Evolutionary conservation across 495 filamentous ascomycete genomes (phyloP).

Genomic region (Glarea lozoyensis): DNA sequence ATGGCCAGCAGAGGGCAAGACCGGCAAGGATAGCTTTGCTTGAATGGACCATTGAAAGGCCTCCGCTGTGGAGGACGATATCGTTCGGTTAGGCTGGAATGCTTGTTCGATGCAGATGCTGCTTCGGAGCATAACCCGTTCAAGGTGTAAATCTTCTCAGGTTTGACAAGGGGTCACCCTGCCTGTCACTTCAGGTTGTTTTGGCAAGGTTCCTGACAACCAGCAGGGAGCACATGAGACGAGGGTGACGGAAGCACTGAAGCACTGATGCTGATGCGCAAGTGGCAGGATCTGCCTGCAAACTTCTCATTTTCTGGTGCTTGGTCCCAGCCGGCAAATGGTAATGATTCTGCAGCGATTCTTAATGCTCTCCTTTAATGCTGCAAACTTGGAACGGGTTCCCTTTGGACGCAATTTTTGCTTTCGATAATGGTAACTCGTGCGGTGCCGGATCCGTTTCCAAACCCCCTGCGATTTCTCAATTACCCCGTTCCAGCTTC

Average conservation of each 20-base stretch:
- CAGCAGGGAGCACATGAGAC: constrained; percentile 20
- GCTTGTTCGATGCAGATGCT: constrained; percentile 19
- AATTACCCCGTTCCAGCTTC: not conserved
- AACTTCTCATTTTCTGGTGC: constrained; percentile 8
- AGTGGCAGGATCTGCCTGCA: constrained; percentile 14
- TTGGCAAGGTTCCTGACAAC: constrained; percentile 18
- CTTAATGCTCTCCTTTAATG: constrained; percentile 7
- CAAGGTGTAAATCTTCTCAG: constrained; percentile 13
- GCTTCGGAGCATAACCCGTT: constrained; percentile 20
- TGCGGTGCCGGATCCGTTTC: constrained; percentile 1
- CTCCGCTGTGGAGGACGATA: constrained; percentile 19
- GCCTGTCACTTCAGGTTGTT: constrained; percentile 20
- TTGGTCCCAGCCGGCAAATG: constrained; percentile 15
- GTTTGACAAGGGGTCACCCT: constrained; percentile 12
- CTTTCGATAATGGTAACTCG: too few species aligned
- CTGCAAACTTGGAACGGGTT: constrained; percentile 8
- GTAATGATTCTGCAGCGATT: constrained; percentile 1
- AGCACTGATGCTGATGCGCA: constrained; percentile 6
- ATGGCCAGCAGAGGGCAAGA: too few species aligned
- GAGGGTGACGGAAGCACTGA: constrained; percentile 19
- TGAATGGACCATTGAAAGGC: constrained; percentile 18
- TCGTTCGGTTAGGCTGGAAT: constrained; percentile 15
- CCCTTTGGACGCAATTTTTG: too few species aligned
- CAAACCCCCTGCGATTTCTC: not conserved
- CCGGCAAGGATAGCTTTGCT: constrained; percentile 14